Evolutionary conservation across 495 filamentous ascomycete genomes (phyloP), one percentile per base, ranked within the genome.

Genomic region (Aspergillus kassunensis): DNA sequence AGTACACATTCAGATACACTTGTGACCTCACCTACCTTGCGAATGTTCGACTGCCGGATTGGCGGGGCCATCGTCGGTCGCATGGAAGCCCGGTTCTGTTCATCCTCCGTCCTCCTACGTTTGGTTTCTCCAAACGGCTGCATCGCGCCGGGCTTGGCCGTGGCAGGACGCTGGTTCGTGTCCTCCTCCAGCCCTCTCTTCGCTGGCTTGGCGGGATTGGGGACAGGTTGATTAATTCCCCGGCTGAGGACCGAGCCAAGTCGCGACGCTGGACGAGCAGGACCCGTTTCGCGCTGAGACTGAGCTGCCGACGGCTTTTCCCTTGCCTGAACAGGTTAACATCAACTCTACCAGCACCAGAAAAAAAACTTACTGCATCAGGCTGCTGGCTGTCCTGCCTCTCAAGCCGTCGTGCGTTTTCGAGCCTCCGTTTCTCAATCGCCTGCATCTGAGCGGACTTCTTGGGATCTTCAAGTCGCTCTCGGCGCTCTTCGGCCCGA

Each of bases 31-130:
- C 15, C 49, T 23, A 60, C 57, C 49, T 51, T 49, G 35, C 86
- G 83, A 48, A 88, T 88, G 47, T 73, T 83, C 2, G 89, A 90
- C 54, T 90, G 88, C 48, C 91, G 82, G 49, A 93, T 88, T 11
- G 91, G 90, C 39, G 90, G 88, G 18, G 83, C 86, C 72, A 88
- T 92, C 42, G 88, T 80, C 43, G 74, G 72, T 50, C 79, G 73
- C 35, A 79, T 62, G 4, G 66, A 62, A 44, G 67, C 53, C 62
- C 67, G 67, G 49, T 68, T 68, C 37, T 80, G 73, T 49, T 84
- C 81, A 55, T 82, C 81, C 41, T 82, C 76, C 0, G 82, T 84
- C 53, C 76, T 77, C 30, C 79, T 68, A 50, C 82, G 75, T 58
- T 85, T 85, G 19, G 71, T 60, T 8, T 81, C 80, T 16, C 71